phyloP scores from a whole-genome alignment of 495 filamentous ascomycete species.

The Aspergillus coremiiformis region DNA sequence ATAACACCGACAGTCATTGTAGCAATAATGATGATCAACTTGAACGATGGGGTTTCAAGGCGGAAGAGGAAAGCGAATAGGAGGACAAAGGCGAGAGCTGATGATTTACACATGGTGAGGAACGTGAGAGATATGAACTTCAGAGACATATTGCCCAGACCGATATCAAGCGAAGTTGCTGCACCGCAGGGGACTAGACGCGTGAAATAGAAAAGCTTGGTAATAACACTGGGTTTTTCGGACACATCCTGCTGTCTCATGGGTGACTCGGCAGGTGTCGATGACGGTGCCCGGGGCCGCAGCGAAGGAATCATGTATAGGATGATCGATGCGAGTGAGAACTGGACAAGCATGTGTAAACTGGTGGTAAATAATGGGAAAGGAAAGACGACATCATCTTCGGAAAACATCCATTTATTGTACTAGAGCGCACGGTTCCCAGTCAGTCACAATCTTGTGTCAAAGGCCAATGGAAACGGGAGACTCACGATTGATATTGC shows the following conservation, averaged over 20 bases:
- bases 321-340: constrained; percentile 69
- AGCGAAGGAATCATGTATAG: constrained; percentile 78
- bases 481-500: constrained; percentile 83
- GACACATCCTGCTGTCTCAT: constrained; percentile 23
- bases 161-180: constrained; percentile 93
- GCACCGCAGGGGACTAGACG: constrained; percentile 88
- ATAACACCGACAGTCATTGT: constrained; percentile 93
- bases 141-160: constrained; percentile 89
- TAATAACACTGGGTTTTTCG: constrained; percentile 64
- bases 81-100: constrained; percentile 88
- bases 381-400: constrained; percentile 76
- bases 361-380: constrained; percentile 95
- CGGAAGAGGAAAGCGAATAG: constrained; percentile 93
- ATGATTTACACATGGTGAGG: constrained; percentile 99
- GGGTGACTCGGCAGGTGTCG: constrained; percentile 44
- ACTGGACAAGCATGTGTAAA: constrained; percentile 94
- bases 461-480: not conserved
- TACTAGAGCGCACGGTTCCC: constrained; percentile 49
- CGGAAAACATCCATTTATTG: constrained; percentile 99
- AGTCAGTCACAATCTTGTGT: not conserved
- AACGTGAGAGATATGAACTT: constrained; percentile 96
- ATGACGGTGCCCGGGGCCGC: constrained; percentile 53
- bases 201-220: constrained; percentile 82
- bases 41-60: constrained; percentile 79
- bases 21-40: constrained; percentile 76